Evolutionary conservation across 2,329 filamentous ascomycete species (phyloP).

Genomic region (Nothopassalora personata): DNA sequence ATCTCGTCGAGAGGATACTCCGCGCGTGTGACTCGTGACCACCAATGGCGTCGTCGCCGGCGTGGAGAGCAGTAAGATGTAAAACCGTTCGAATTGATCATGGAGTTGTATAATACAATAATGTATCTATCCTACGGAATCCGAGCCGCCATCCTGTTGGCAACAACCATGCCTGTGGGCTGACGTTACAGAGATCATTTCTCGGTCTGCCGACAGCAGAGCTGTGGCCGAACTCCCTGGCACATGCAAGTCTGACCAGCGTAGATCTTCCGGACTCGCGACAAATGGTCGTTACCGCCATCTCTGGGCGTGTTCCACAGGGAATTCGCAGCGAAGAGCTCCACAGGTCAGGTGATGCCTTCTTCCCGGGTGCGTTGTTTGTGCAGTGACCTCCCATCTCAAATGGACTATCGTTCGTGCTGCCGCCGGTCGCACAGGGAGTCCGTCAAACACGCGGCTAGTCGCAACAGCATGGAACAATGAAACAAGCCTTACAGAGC

Average conservation of each 20-base stretch:
- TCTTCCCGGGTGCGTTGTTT: background rate
- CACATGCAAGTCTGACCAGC: background rate
- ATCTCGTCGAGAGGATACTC: background rate
- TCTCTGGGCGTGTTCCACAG: background rate
- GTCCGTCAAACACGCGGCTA: background rate
- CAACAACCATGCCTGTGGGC: background rate
- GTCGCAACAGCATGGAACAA: constrained; percentile 3
- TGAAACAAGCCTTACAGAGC: background rate
- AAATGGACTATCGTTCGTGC: background rate
- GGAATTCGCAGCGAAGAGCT: background rate
- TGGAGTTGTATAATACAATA: background rate
- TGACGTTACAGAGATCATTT: constrained; percentile 2
- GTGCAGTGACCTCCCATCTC: background rate
- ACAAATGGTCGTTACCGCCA: background rate
- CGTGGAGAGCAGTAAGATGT: background rate
- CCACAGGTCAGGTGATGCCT: background rate
- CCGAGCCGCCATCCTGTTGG: background rate
- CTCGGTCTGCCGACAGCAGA: constrained; percentile 1
- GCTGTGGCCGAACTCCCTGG: background rate
- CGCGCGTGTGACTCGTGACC: background rate
- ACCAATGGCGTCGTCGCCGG: background rate
- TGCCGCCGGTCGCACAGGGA: background rate
- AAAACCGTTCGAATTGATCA: background rate
- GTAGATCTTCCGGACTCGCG: constrained; percentile 1
- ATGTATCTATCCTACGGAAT: background rate